Evolutionary conservation across 2,329 filamentous ascomycete genomes (phyloP).

Genomic region (Aspergillus terreus): DNA sequence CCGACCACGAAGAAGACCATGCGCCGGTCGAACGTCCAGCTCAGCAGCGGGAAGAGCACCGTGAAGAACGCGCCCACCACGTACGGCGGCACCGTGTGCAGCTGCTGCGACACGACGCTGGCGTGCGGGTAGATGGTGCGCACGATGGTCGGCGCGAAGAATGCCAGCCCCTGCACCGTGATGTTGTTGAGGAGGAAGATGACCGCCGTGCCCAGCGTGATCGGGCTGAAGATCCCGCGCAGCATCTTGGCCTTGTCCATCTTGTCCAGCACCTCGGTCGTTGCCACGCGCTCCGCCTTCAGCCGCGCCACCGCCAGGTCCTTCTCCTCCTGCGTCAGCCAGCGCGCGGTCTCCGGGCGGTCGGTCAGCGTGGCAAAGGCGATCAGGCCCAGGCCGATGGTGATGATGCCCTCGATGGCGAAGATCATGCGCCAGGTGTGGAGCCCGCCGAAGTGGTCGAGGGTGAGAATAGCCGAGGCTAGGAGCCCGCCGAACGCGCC

Average conservation of each 20-base stretch:
- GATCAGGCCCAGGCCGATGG: slow-evolving; percentile 54
- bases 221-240: slow-evolving; percentile 62
- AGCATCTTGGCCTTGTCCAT: slow-evolving; percentile 58
- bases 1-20: slow-evolving; percentile 59
- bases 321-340: slow-evolving; percentile 64
- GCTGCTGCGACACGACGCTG: slow-evolving; percentile 60
- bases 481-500: slow-evolving; percentile 69
- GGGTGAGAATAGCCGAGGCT: slow-evolving; percentile 59
- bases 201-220: slow-evolving; percentile 55
- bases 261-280: slow-evolving; percentile 61
- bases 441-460: slow-evolving; percentile 56
- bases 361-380: slow-evolving; percentile 65
- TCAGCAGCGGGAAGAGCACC: slow-evolving; percentile 57
- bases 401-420: slow-evolving; percentile 66
- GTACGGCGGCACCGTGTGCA: slow-evolving; percentile 69
- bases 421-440: slow-evolving; percentile 68
- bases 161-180: slow-evolving; percentile 67
- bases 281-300: slow-evolving; percentile 64
- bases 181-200: slow-evolving; percentile 66
- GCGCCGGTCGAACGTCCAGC: slow-evolving; percentile 59
- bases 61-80: slow-evolving; percentile 65
- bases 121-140: slow-evolving; percentile 61
- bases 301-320: slow-evolving; percentile 63
- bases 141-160: slow-evolving; percentile 69
- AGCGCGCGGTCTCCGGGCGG: slow-evolving; percentile 63